Evolutionary conservation across 2,329 filamentous ascomycete genomes (phyloP).

Genomic region (Botrytis elliptica): DNA sequence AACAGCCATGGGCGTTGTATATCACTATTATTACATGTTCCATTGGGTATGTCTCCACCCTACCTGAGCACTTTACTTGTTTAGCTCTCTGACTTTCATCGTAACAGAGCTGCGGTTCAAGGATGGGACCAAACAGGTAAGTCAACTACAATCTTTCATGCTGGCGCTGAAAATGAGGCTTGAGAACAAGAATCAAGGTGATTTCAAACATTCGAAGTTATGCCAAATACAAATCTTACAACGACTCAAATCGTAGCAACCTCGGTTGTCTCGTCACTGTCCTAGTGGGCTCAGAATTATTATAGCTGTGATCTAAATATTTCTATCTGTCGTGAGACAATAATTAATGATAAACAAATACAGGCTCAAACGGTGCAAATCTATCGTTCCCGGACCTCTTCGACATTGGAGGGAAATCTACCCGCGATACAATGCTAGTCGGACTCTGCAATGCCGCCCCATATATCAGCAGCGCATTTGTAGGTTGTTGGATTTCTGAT

Average conservation of each 20-base stretch:
- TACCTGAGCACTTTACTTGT: conserved; percentile 61
- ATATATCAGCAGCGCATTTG: conserved; percentile 43
- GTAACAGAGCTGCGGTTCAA: conserved; percentile 57
- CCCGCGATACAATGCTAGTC: conserved; percentile 53
- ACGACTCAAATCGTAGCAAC: not conserved
- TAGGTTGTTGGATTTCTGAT: conserved; percentile 55
- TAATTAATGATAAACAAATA: conserved; percentile 31
- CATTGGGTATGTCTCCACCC: conserved; percentile 59
- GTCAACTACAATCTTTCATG: not conserved
- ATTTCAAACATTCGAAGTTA: not conserved
- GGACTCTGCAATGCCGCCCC: conserved; percentile 55
- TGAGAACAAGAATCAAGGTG: not conserved
- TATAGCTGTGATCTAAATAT: not conserved
- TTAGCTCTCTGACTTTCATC: conserved; percentile 46
- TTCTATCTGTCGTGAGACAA: no score
- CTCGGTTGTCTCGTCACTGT: not conserved
- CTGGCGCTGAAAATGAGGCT: not conserved
- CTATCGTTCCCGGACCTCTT: conserved; percentile 46
- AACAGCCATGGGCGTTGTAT: conserved; percentile 54
- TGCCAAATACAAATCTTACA: not conserved
- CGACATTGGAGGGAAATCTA: conserved; percentile 44
- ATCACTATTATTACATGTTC: conserved; percentile 44
- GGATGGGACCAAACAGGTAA: conserved; percentile 30
- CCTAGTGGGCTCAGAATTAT: not conserved
- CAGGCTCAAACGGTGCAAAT: conserved; percentile 50